Percentiles rank a stretch among this genome's conserved stretches.
Evolutionary conservation across 768 basidiomycete species (phyloP).

Genomic region (Suillus brevipes): DNA sequence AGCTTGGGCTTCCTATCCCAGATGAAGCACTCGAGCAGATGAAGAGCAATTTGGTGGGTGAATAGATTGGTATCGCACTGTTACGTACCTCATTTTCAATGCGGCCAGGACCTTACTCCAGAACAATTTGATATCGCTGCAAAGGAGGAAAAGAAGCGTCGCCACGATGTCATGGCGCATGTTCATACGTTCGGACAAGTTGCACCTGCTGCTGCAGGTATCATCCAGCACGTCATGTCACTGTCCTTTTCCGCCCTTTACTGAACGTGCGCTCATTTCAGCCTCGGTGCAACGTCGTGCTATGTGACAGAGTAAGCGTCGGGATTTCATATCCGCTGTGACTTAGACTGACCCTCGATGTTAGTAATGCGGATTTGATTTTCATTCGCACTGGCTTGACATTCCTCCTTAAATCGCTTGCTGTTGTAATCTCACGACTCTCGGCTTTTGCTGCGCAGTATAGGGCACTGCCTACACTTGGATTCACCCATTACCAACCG

Average conservation of each 20-base stretch:
- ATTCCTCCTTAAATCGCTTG: slow-evolving; percentile 85
- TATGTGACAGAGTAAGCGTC: slow-evolving; percentile 94
- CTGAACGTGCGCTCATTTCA: slow-evolving; percentile 30
- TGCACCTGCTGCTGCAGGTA: slow-evolving; percentile 92
- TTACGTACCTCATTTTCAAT: slow-evolving; percentile 11
- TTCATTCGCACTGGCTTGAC: slow-evolving; percentile 88
- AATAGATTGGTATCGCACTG: not conserved
- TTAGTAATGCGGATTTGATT: slow-evolving; percentile 96
- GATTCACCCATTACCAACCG: slow-evolving; percentile 99
- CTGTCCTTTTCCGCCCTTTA: slow-evolving; percentile 12
- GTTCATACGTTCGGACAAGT: slow-evolving; percentile 96
- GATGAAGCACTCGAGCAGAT: slow-evolving; percentile 94
- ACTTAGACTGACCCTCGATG: not conserved
- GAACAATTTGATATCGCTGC: slow-evolving; percentile 93
- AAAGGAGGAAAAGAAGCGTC: slow-evolving; percentile 91
- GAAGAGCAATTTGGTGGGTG: slow-evolving; percentile 79
- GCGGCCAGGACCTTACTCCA: slow-evolving; percentile 71
- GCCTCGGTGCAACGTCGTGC: slow-evolving; percentile 96
- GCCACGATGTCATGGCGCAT: slow-evolving; percentile 99
- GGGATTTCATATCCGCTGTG: slow-evolving; percentile 2
- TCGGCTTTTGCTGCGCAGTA: slow-evolving; percentile 83
- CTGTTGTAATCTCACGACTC: slow-evolving; percentile 85
- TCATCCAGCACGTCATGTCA: slow-evolving; percentile 74
- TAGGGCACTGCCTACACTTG: slow-evolving; percentile 87
- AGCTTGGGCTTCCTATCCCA: slow-evolving; percentile 86